Conservation (phyloP, 257 asterid species). For the Petrea volubilis region DNA sequence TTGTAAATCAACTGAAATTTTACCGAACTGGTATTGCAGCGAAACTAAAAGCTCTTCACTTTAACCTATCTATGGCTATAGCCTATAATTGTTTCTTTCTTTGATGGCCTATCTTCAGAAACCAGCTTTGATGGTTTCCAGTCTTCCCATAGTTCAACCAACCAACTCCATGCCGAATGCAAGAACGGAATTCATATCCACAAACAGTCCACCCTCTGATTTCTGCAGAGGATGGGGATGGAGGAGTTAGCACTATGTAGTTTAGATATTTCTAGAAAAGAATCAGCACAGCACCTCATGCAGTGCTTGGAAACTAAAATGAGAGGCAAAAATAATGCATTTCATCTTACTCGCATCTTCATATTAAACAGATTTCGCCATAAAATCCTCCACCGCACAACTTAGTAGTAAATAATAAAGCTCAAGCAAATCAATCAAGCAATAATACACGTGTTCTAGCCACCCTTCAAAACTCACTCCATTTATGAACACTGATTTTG, state of each 20-base stretch:
- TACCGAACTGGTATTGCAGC: background rate
- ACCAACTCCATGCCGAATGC: slow-evolving; percentile 95
- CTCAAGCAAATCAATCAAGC: too few species aligned
- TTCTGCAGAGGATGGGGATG: slow-evolving; percentile 43
- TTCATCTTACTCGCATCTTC: too few species aligned
- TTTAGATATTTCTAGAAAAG: background rate
- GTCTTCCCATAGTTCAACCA: slow-evolving; percentile 86
- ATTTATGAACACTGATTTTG: background rate
- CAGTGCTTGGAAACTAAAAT: background rate
- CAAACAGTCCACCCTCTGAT: slow-evolving; percentile 87
- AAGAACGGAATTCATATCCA: slow-evolving; percentile 86
- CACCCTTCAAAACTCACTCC: background rate
- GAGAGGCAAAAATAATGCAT: background rate
- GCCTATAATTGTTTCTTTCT: slow-evolving; percentile 90
- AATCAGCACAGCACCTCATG: background rate
- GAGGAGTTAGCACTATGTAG: background rate
- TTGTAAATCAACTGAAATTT: background rate
- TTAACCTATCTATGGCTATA: slow-evolving; percentile 84
- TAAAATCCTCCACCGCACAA: slow-evolving; percentile 8
- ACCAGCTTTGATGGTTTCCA: slow-evolving; percentile 73
- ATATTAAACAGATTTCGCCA: background rate
- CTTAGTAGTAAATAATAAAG: background rate
- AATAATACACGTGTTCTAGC: background rate
- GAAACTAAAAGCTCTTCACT: slow-evolving; percentile 1
- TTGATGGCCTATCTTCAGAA: slow-evolving; percentile 88